Evolutionary conservation across 2,329 filamentous ascomycete genomes (phyloP), one percentile per base, ranked within the genome.

Genomic region (Colletotrichum tamarilloi): DNA sequence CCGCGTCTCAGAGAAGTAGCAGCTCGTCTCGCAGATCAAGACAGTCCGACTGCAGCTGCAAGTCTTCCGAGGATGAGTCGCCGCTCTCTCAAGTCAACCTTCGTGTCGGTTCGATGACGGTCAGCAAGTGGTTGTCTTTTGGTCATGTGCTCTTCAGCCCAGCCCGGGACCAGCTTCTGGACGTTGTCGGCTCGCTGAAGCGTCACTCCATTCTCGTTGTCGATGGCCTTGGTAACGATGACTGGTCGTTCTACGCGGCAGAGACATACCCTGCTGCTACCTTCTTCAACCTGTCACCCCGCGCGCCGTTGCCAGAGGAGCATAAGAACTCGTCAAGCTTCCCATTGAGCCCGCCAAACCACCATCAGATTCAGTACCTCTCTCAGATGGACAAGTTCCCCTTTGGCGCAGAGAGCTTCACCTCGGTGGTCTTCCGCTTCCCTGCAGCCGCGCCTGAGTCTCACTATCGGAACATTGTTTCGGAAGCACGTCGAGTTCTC

Each of bases 41-140:
- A 38, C 80, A 79, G 16, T 89, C 88, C 1, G 81, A 84, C 53
- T 81, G 82, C 67, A 85, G 85, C 76, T 88, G 86, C 71, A 83
- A 81, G 60, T 82, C 84, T 2, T 87, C 87, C 0, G 87, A 89
- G 22, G 88, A 91, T 75, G 90, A 88, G 72, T 91, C 91, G 2
- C 90, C 92, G 1, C 82, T 92, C 24, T 89, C 91, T 0, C 92
- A 93, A 79, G 92, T 95, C 74, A 95, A 95, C 78, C 87, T 97
- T 26, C 89, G 94, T 2, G 92, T 95, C 19, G 94, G 92, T 5
- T 95, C 94, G 2, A 91, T 97, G 86, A 95, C 94, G 73, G 94
- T 95, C 28, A 95, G 93, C 86, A 95, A 95, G 79, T 97, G 94
- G 94, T 88, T 97, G 28, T 94, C 93, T 0, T 96, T 96, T 80